phyloP scores from a whole-genome alignment of 768 basidiomycete genomes.

The Leccinellum rugosiceps region DNA sequence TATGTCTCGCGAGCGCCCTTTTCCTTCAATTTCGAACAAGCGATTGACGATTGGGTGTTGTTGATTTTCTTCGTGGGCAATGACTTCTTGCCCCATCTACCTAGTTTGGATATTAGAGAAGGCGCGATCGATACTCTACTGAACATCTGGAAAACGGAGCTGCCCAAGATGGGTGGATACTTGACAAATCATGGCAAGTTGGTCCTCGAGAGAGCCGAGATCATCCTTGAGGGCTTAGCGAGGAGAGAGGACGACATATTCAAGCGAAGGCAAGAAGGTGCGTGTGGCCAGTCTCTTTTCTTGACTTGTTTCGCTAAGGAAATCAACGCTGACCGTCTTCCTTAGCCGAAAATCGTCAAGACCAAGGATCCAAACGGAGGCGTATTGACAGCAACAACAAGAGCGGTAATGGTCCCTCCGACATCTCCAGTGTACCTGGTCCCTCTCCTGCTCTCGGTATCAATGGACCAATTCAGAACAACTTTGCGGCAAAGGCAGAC shows the following conservation, averaged over 20 bases:
- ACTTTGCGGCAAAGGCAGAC: slow-evolving; percentile 75
- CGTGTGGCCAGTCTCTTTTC: slow-evolving; percentile 33
- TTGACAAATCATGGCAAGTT: slow-evolving; percentile 90
- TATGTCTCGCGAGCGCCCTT: slow-evolving; percentile 74
- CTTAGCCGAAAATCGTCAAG: slow-evolving; percentile 90
- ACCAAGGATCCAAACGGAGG: slow-evolving; percentile 86
- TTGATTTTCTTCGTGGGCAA: slow-evolving; percentile 99
- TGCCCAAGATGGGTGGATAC: slow-evolving; percentile 97
- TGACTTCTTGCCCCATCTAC: slow-evolving; percentile 95
- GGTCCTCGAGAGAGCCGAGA: slow-evolving; percentile 80
- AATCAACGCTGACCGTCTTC: slow-evolving; percentile 12
- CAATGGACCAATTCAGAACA: slow-evolving; percentile 40
- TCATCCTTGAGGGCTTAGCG: slow-evolving; percentile 96
- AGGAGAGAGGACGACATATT: slow-evolving; percentile 95
- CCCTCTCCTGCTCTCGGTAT: slow-evolving; percentile 32
- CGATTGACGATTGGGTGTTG: slow-evolving; percentile 99
- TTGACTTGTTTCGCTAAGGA: slow-evolving; percentile 1
- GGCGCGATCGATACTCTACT: slow-evolving; percentile 97
- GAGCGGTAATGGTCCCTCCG: slow-evolving; percentile 43
- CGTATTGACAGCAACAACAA: slow-evolving; percentile 47
- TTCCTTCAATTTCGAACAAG: slow-evolving; percentile 91
- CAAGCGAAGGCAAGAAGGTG: slow-evolving; percentile 85
- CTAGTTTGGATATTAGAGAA: slow-evolving; percentile 97
- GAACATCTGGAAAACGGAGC: slow-evolving; percentile 91
- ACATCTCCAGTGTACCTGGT: slow-evolving; percentile 28